These are phyloP conservation scores for Ascochyta rabiei DNA, from an alignment of 2,329 filamentous ascomycete genomes.

Conservation along the genomic window DNA sequence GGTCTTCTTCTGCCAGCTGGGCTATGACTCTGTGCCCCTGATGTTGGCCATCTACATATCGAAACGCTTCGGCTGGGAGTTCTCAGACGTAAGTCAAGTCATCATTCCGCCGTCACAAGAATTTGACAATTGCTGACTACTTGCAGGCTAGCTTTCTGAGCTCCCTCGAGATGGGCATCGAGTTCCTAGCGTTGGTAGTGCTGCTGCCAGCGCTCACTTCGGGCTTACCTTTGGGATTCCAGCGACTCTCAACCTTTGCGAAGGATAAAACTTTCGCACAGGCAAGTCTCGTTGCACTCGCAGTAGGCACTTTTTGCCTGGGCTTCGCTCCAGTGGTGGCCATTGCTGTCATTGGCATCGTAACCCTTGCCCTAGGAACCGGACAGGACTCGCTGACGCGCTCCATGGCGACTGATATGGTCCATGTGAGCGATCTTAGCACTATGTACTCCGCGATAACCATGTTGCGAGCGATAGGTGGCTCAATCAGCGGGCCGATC, in stretches of 20 bases:
- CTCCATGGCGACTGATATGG: conserved; percentile 28
- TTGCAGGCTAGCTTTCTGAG: conserved; percentile 24
- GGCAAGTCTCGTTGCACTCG: conserved; percentile 16
- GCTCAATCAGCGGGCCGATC: conserved; percentile 25
- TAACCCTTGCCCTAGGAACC: conserved; percentile 21
- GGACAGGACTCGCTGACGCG: conserved; percentile 28
- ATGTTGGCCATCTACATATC: conserved; percentile 29
- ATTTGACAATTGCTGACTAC: background rate
- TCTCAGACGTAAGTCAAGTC: conserved; percentile 22
- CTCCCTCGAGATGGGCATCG: conserved; percentile 25
- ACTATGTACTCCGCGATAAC: conserved; percentile 29
- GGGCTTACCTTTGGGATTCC: conserved; percentile 3
- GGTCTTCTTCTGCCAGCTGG: conserved; percentile 24
- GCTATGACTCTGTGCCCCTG: conserved; percentile 23
- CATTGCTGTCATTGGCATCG: conserved; percentile 20
- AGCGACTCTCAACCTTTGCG: background rate
- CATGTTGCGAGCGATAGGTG: conserved; percentile 26
- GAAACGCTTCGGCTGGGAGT: conserved; percentile 25
- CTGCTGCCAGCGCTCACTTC: conserved; percentile 17
- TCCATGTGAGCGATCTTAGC: conserved; percentile 16
- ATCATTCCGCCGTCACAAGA: background rate
- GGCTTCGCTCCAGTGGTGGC: conserved; percentile 19
- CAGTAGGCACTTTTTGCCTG: conserved; percentile 16
- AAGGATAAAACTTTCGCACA: conserved; percentile 19
- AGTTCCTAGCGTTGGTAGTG: conserved; percentile 18